phyloP scores from a whole-genome alignment of 768 basidiomycete species.

The Tulasnella sp. region DNA sequence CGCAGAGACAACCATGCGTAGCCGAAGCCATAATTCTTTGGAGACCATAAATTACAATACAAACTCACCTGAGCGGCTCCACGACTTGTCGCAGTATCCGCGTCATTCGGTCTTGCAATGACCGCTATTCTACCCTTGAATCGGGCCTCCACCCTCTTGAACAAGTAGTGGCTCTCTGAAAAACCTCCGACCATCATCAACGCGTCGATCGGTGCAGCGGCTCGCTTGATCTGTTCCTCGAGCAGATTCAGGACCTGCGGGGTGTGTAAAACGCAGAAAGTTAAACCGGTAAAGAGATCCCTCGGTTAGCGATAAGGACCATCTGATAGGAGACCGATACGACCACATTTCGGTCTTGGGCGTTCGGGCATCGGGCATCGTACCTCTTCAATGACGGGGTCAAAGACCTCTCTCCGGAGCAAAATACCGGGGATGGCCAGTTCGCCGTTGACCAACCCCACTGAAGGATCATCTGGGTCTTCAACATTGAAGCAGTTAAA shows the following conservation, averaged over 20 bases:
- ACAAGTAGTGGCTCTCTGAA: conserved; percentile 77
- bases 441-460: conserved; percentile 79
- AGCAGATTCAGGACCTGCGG: conserved; percentile 69
- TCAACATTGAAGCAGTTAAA: conserved; percentile 83
- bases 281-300: not conserved
- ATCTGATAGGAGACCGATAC: not conserved
- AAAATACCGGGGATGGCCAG: conserved; percentile 76
- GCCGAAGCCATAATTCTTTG: not conserved
- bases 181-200: conserved; percentile 88
- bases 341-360: not conserved
- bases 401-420: conserved; percentile 78
- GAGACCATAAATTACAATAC: not conserved
- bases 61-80: conserved; percentile 56
- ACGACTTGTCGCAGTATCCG: conserved; percentile 82
- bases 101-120: conserved; percentile 78
- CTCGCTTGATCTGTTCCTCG: conserved; percentile 64
- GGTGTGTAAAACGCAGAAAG: conserved; percentile 17
- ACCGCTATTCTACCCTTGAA: conserved; percentile 64
- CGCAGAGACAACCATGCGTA: not conserved
- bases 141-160: conserved; percentile 69
- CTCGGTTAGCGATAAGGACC: not conserved
- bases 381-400: conserved; percentile 79
- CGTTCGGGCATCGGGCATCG: conserved; percentile 28
- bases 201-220: conserved; percentile 60
- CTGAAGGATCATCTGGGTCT: conserved; percentile 71